Evolutionary conservation across 441 rosid species (phyloP), one percentile per base, ranked within the genome.

Genomic region (Kokia cookei): DNA sequence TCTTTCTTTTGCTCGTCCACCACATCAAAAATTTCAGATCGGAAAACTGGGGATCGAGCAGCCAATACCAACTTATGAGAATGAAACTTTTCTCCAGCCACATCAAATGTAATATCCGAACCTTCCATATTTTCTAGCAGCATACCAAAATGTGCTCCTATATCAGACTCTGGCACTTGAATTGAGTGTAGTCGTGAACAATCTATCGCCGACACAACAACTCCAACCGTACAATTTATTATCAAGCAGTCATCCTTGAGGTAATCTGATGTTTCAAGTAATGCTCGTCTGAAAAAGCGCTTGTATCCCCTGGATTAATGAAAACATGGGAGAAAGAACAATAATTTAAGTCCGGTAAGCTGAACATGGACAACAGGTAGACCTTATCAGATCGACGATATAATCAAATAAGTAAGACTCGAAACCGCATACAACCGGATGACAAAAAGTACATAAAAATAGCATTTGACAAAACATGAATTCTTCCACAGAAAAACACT

Each of bases 171-270:
- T 6, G 75, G 68, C 59, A 72, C 75, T 45, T 61, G 57, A 72
- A 72, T 47, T 48, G 58, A 58, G 75, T 72, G 47, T 50, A 60
- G 50, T 5, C 45, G 40, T 29, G 75, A 29, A 60, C 45, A 59
- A 72, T 72, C 75, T 45, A 60, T 72, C 0, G 43, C 75, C 9
- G 68, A 71, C 17, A 69, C 73, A 8, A 71, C 66, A 43, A 71
- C 74, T 71, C 74, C 74, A 58, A 71, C 66, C 4, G 74, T 58
- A 59, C 74, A 71, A 27, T 58, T 71, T 26, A 71, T 71, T 58
- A 58, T 58, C 65, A 71, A 71, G 74, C 74, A 59, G 51, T 71
- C 74, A 71, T 72, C 67, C 48, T 72, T 72, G 75, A 72, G 67
- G 45, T 60, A 72, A 29, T 60, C 75, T 24, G 75, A 72, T 29